Evolutionary conservation across 805 yeast species (phyloP).

Genomic region (Ogataea haglerorum): DNA sequence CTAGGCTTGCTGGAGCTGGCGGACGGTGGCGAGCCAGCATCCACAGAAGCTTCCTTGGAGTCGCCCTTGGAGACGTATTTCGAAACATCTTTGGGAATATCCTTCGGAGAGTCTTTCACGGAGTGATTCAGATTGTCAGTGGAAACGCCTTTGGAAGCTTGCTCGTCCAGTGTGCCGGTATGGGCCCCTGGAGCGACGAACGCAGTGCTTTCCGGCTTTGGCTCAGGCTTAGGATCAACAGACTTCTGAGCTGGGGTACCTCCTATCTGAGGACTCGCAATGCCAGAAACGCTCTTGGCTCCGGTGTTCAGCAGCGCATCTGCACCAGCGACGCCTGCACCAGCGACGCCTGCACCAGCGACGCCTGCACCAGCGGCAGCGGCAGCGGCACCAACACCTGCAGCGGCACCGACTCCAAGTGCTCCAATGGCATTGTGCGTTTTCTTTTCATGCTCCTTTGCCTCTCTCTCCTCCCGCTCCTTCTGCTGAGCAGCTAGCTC

Average conservation of each 20-base stretch:
- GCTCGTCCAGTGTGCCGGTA: not conserved
- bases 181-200: not conserved
- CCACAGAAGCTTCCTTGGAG: not conserved
- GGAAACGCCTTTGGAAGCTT: not conserved
- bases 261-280: not conserved
- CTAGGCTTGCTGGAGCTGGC: not conserved
- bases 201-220: no score
- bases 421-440: not conserved
- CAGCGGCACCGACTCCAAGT: conserved; percentile 10
- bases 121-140: no score
- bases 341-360: not conserved
- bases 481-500: conserved; percentile 29
- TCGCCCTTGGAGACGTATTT: no score
- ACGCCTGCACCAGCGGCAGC: not conserved
- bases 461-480: conserved; percentile 16
- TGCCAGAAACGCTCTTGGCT: not conserved
- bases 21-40: not conserved
- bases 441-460: conserved; percentile 1
- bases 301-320: not conserved
- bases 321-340: not conserved
- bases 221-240: no score
- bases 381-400: conserved; percentile 10
- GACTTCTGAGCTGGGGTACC: no score
- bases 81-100: not conserved
- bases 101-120: not conserved